Base-by-base conservation (phyloP, 768 basidiomycete species). In the Boletus rufocinnamomeus region DNA sequence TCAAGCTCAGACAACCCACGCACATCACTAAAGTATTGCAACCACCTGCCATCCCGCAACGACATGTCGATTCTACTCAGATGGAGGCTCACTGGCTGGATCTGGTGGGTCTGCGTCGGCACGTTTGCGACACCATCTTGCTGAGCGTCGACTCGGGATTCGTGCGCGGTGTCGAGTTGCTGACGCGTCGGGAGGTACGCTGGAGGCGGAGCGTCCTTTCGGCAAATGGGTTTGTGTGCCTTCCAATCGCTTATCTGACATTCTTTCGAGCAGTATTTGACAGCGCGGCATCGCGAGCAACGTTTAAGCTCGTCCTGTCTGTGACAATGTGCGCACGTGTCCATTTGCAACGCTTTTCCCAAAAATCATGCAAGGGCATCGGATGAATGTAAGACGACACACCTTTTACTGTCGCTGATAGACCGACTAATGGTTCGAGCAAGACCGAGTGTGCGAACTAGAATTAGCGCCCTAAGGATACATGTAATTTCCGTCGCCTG, bases 1-100 rank as follows among this genome's bases (percentile, higher is more conserved):
- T 54, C 53, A 11, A 54, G 53, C 16, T 54, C 53, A 13, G 53
- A 54, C 23, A 54, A 25, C n/a, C 53, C 53, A 32, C 13, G 25
- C 2, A 1, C 5, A 8, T 50, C 17, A 8, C 45, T 35, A 35
- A 25, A 35, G 44, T 54, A 54, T 10, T 35, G 44, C 32, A 54
- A 13, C 53, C 45, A 54, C 13, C 53, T 48, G 2, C 53, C 45
- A 6, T 54, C 53, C 27, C 45, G 53, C 8, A 54, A 27, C 6
- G 53, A 54, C 23, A 54, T 48, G 7, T 54, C 53, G 19, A 54
- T 4, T 14, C 1, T 25, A 14, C 53, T 49, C 19, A 54, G 14
- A 35, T 19, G 23, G 17, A 54, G 45, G 32, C 53, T 54, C 23
- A 34, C 23, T 54, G 32, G 44, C 23, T 3, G 2, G 34, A 14